These are phyloP conservation scores for Dysphania ambrosioides DNA, from an alignment of 148 eudicot genomes.

Conservation along the genomic window DNA sequence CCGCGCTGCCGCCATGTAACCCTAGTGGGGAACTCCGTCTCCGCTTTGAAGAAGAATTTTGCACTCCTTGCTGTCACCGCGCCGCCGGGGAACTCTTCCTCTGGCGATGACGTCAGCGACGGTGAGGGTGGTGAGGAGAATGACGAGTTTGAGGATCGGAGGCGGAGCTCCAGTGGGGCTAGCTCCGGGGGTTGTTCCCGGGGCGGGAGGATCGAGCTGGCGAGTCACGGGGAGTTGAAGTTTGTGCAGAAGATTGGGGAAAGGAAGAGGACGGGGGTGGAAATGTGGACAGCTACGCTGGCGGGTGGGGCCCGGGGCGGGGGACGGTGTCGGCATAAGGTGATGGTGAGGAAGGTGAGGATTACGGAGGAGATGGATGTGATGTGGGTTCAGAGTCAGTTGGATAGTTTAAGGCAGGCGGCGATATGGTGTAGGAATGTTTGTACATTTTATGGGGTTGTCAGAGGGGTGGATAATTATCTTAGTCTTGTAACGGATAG, in stretches of 20 bases:
- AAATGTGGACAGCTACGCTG: constrained; percentile 66
- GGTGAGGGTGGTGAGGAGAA: constrained; percentile 26
- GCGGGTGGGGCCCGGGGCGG: constrained; percentile 31
- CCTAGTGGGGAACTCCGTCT: constrained; percentile 81
- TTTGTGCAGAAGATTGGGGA: constrained; percentile 60
- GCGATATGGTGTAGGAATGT: constrained; percentile 97
- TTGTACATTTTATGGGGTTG: constrained; percentile 69
- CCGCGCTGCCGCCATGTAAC: constrained; percentile 93
- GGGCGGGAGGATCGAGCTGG: constrained; percentile 44
- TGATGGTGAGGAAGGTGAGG: constrained; percentile 78
- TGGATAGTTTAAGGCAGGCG: constrained; percentile 64
- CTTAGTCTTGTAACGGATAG: constrained; percentile 71
- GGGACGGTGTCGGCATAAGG: constrained; percentile 55
- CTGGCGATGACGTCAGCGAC: constrained; percentile 38
- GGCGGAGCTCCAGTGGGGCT: constrained; percentile 20
- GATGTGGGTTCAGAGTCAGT: constrained; percentile 68
- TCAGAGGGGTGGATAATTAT: constrained; percentile 40
- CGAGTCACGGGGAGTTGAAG: constrained; percentile 58
- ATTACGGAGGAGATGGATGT: constrained; percentile 63
- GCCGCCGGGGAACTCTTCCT: constrained; percentile 16
- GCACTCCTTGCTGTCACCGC: constrained; percentile 48
- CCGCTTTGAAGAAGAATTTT: constrained; percentile 69
- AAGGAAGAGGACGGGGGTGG: constrained; percentile 57
- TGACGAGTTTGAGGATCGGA: constrained; percentile 23
- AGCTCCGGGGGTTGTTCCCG: constrained; percentile 26